Percentiles rank a stretch among this genome's conserved stretches.
These are phyloP conservation scores for Aspergillus indologenus DNA, from an alignment of 495 filamentous ascomycete genomes.

Conservation along the genomic window DNA sequence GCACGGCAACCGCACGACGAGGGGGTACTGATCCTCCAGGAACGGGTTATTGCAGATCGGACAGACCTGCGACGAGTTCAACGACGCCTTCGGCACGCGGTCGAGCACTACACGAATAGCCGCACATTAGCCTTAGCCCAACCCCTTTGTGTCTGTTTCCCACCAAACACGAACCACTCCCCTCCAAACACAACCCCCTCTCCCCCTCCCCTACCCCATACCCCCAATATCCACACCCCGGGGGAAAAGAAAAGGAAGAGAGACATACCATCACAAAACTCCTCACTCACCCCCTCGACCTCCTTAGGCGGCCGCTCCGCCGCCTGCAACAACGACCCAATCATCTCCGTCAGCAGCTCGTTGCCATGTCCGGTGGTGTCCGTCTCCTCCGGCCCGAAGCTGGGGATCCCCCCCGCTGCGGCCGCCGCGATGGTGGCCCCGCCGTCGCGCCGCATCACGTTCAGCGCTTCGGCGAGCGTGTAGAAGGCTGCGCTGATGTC, in stretches of 20 bases:
- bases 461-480: constrained; percentile 58
- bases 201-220: too few species aligned
- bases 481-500: constrained; percentile 65
- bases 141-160: too few species aligned
- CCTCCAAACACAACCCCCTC: not conserved
- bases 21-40: constrained; percentile 70
- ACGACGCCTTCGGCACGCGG: constrained; percentile 64
- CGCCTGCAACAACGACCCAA: constrained; percentile 57
- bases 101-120: constrained; percentile 57
- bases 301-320: constrained; percentile 64
- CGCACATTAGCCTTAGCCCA: not conserved
- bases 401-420: not conserved
- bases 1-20: constrained; percentile 87
- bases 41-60: constrained; percentile 85
- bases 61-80: constrained; percentile 68
- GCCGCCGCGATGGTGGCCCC: constrained; percentile 16
- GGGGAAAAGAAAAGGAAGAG: not conserved
- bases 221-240: not conserved
- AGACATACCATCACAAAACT: constrained; percentile 65
- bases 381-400: constrained; percentile 6
- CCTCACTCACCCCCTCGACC: constrained; percentile 73
- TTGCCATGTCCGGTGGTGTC: constrained; percentile 5
- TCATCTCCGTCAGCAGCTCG: constrained; percentile 56
- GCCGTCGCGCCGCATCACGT: constrained; percentile 42
- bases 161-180: too few species aligned